These are phyloP conservation scores for Ustilago esculenta DNA, from an alignment of 1,284 basidiomycete genomes.

Conservation along the genomic window DNA sequence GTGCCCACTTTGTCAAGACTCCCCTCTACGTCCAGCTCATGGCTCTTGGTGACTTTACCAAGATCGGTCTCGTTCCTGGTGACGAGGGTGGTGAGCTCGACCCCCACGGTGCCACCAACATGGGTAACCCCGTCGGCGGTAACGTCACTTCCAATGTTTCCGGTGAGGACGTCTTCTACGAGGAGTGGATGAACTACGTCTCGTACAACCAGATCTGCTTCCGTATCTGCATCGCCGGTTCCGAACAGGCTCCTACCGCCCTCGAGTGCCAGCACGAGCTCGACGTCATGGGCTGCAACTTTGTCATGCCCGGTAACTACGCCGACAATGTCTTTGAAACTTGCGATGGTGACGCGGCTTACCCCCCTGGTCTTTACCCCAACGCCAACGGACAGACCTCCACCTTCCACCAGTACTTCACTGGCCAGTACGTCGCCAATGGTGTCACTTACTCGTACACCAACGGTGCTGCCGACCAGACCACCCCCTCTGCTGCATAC, in stretches of 20 bases:
- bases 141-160: constrained; percentile 71
- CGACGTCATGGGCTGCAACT: constrained; percentile 63
- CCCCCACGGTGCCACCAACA: constrained; percentile 64
- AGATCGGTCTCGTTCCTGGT: constrained; percentile 51
- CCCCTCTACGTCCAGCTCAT: constrained; percentile 69
- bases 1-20: constrained; percentile 63
- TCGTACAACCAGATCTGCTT: constrained; percentile 62
- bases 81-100: constrained; percentile 65
- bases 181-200: constrained; percentile 70
- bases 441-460: constrained; percentile 51
- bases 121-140: constrained; percentile 71
- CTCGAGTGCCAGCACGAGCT: constrained; percentile 61
- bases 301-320: constrained; percentile 68
- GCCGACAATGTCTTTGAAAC: constrained; percentile 56
- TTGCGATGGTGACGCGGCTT: constrained; percentile 64
- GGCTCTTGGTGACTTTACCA: constrained; percentile 67
- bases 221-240: constrained; percentile 63
- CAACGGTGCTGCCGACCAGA: constrained; percentile 55
- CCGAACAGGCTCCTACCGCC: constrained; percentile 45
- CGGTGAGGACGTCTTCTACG: constrained; percentile 70
- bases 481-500: constrained; percentile 57
- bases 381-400: constrained; percentile 50
- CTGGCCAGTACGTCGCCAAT: constrained; percentile 46
- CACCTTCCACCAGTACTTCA: constrained; percentile 61
- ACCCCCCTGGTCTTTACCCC: constrained; percentile 61